Base-by-base conservation (phyloP, 768 basidiomycete species). In the Tulasnella calospora region DNA sequence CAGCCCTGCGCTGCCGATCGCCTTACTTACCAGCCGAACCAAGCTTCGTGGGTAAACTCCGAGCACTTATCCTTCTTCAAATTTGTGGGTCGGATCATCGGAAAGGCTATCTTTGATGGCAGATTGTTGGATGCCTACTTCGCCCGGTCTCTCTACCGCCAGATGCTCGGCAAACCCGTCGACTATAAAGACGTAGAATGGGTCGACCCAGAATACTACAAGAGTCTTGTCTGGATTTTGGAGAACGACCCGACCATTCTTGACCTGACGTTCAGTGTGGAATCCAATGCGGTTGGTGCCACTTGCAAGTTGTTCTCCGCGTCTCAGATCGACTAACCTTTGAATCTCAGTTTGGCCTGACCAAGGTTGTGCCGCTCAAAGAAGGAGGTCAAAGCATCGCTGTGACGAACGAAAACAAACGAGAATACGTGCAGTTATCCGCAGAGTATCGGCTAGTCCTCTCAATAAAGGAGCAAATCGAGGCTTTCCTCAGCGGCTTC, bases 161-260 rank as follows among this genome's bases (percentile, higher is more conserved):
- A 99, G 83, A 87, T 99, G 36, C 88, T 99, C 38, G 94, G 93
- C 67, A 95, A 96, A 83, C 95, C 90, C 10, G 96, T 99, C 78
- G 96, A 99, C 84, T 95, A 98, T 84, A 89, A 91, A 80, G 97
- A 99, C 83, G 93, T 99, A 30, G 96, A 99, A 85, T 97, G 94
- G 91, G 93, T 98, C 57, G 96, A 99, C 85, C 96, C 96, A 0
- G 95, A 97, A 84, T 99, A 99, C 84, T 98, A 98, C 87, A 98
- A 97, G 81, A 97, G 95, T 0, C 87, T 99, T 15, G 94, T 94
- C 82, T 99, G 98, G 98, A 99, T 99, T 84, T 85, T 98, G 80
- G 96, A 99, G 82, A 99, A 99, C 83, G 96, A 98, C 82, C 93
- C 94, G 8, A 93, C 91, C 30, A 85, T 88, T 27, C 84, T 96